Base-by-base conservation (phyloP, 179 eudicot species). In the Heliamphora pulchella region DNA sequence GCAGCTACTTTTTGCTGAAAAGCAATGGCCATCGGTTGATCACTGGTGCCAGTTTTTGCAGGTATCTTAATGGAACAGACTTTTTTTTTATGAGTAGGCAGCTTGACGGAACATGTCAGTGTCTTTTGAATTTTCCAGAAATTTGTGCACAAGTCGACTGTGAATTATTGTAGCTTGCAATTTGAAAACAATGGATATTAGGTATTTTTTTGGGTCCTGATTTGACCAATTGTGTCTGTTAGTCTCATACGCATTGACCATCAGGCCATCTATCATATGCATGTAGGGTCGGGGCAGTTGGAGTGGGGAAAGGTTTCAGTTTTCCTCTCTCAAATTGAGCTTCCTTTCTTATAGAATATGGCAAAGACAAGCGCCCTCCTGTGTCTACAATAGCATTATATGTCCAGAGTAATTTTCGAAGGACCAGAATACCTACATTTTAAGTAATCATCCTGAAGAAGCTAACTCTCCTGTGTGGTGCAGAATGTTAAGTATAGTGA, bases 1-100 rank as follows among this genome's bases (percentile, higher is more conserved):
- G 99, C 97, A 93, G 82, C 85, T 96, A 77, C 87, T 96, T 71
- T 96, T 93, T 85, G 97, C 93, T 70, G 99, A 90, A 86, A 92
- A 82, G 84, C 88, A 86, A 80, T 96, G 99, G 99, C 97, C 99
- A 70, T 89, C 92, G 79, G 92, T 96, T 83, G 98, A 93, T 22
- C 92, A 92, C 77, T 96, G 99, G 98, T 93, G 98, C 81, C 91
- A 91, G 81, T 96, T 96, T 87, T 87, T 96, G 81, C 99, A 93
- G 98, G 99, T 94, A 65, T 76, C 78, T 57, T 71, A 62, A 57
- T 17, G 46, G 22, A 20, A 72, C 43, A 68, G 57, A 57, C 43
- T 15, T 61, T 31, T 58, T 58, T 3, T n/a, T n/a, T 11, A 10
- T 14, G 15, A 58, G 62, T 58, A 58, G 4, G 4, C 15, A 58